Percentiles rank a stretch among this genome's conserved stretches.
Evolutionary conservation across 768 basidiomycete species (phyloP).

Genomic region (Leccinum truebloodii): DNA sequence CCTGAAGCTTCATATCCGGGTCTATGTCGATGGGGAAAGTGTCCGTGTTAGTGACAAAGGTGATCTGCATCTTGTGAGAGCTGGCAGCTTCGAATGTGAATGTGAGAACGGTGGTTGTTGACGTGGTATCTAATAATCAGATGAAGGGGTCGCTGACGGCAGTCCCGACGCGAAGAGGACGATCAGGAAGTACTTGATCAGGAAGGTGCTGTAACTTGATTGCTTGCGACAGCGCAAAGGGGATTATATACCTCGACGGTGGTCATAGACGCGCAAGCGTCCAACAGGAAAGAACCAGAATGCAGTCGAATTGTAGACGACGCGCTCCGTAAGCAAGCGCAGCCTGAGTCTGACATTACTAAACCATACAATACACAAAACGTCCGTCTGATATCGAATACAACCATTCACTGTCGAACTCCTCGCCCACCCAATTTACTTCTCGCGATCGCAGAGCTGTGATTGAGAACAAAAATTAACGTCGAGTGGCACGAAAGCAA

Average conservation of each 20-base stretch:
- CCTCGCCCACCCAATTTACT: constrained; percentile 34
- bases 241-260: constrained; percentile 15
- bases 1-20: constrained; percentile 86
- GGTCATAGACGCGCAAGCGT: constrained; percentile 20
- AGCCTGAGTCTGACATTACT: constrained; percentile 8
- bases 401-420: constrained; percentile 25
- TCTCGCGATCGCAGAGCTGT: constrained; percentile 38
- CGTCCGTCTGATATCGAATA: neutral
- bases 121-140: constrained; percentile 14
- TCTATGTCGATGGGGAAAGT: constrained; percentile 80
- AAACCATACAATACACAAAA: constrained; percentile 6
- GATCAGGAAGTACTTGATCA: constrained; percentile 23
- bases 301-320: constrained; percentile 20
- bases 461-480: constrained; percentile 2
- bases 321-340: constrained; percentile 21
- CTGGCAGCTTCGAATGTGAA: neutral
- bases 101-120: neutral
- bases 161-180: neutral
- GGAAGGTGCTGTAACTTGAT: constrained; percentile 23
- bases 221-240: neutral
- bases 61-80: constrained; percentile 54
- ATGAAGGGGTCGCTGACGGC: neutral
- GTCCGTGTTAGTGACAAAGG: constrained; percentile 69
- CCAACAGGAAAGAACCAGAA: constrained; percentile 25
- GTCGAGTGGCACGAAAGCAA: neutral